Evolutionary conservation across 176 grass and related monocot genomes (phyloP).

Genomic region (Ampelocalamus luodianensis): DNA sequence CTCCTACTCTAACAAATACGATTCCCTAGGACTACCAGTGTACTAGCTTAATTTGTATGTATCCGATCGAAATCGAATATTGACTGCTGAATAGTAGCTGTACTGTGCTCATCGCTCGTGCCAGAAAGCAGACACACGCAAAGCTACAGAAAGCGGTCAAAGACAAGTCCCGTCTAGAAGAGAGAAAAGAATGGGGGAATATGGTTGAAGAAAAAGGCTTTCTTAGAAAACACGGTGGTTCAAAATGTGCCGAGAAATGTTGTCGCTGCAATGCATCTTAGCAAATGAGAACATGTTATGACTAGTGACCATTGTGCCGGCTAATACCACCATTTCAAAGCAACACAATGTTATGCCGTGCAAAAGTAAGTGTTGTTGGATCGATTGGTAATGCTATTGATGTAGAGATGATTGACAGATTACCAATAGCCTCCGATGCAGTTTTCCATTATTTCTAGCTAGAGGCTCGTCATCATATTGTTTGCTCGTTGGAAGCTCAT

Average conservation of each 20-base stretch:
- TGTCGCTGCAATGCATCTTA: background rate
- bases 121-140: background rate
- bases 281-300: background rate
- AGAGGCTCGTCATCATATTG: background rate
- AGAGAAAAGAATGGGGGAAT: background rate
- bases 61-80: background rate
- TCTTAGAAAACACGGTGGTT: background rate
- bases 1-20: too few species aligned
- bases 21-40: too few species aligned
- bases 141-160: constrained; percentile 25
- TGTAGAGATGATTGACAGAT: background rate
- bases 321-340: background rate
- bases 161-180: background rate
- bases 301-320: background rate
- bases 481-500: too few species aligned
- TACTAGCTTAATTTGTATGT: background rate
- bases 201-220: background rate
- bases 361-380: background rate
- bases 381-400: background rate
- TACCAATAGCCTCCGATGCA: constrained; percentile 26
- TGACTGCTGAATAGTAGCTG: background rate
- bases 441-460: background rate
- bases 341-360: background rate
- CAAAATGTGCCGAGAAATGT: background rate
- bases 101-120: background rate